Evolutionary conservation across 768 basidiomycete species (phyloP).

Genomic region (Stropharia rugosoannulata): DNA sequence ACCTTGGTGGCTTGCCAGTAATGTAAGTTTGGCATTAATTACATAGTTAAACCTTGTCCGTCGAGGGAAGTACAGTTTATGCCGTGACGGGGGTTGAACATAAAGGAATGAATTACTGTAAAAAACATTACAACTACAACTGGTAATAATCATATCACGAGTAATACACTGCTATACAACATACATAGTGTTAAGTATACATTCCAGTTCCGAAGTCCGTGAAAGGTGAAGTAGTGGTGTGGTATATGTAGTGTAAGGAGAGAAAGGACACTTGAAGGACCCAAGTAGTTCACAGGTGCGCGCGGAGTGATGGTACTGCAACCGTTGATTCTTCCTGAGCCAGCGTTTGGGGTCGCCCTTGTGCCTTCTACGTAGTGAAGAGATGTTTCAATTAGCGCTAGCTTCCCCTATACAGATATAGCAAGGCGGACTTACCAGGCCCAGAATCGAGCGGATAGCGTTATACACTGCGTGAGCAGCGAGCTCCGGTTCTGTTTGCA

Average conservation of each 20-base stretch:
- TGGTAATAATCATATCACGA: no score
- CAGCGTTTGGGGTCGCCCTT: background rate
- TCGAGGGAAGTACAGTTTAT: no score
- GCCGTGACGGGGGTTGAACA: no score
- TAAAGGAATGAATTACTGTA: no score
- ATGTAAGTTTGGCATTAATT: no score
- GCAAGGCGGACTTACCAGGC: background rate
- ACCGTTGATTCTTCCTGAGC: background rate
- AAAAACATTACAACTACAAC: no score
- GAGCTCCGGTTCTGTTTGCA: conserved; percentile 6
- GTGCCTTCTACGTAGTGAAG: background rate
- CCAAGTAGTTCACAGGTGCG: background rate
- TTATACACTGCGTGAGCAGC: conserved; percentile 3
- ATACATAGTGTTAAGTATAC: background rate
- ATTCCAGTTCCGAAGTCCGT: background rate
- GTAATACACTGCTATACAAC: background rate
- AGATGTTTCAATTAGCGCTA: background rate
- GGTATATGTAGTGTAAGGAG: background rate
- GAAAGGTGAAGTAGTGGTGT: background rate
- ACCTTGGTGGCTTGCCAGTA: no score
- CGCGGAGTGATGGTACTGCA: background rate
- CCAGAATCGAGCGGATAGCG: conserved; percentile 5
- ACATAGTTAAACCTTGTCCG: no score
- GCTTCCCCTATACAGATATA: background rate
- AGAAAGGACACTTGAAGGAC: background rate